phyloP scores from a whole-genome alignment of 371 early-diverging fungal genomes.

The Syncephalastrum sp. region DNA sequence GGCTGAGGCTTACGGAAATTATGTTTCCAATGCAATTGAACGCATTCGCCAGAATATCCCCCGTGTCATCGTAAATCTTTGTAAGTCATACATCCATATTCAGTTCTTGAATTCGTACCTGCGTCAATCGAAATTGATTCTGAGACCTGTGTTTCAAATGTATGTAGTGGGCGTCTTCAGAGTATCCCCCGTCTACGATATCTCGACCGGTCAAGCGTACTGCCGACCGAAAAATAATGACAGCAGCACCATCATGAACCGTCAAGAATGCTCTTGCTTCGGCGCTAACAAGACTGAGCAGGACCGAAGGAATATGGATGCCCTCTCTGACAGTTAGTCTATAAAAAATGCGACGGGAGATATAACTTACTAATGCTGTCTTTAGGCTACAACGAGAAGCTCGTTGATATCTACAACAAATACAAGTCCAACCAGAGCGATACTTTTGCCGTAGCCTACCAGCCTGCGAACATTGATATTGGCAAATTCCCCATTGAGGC shows the following conservation, averaged over 20 bases:
- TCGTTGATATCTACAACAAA: conserved; percentile 10
- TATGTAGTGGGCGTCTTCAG: conserved; percentile 12
- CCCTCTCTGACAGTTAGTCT: conserved; percentile 6
- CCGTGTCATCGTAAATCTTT: conserved; percentile 11
- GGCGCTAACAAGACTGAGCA: background rate
- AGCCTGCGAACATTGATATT: conserved; percentile 11
- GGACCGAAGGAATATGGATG: conserved; percentile 9
- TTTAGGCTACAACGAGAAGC: conserved; percentile 11
- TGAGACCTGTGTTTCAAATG: background rate
- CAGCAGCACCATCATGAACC: conserved; percentile 7
- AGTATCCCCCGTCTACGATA: conserved; percentile 14
- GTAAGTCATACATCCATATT: background rate
- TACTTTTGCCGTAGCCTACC: conserved; percentile 11
- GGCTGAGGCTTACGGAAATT: conserved; percentile 11
- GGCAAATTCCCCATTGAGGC: conserved; percentile 11
- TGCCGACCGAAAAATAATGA: conserved; percentile 8
- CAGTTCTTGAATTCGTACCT: too few species aligned
- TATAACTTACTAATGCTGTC: background rate
- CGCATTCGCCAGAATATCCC: conserved; percentile 13
- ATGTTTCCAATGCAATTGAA: conserved; percentile 10
- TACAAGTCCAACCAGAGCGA: conserved; percentile 10
- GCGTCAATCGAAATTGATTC: too few species aligned
- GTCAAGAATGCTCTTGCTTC: conserved; percentile 16
- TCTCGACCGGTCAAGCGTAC: conserved; percentile 11
- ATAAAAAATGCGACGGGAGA: too few species aligned